Evolutionary conservation across 768 basidiomycete species (phyloP).

Genomic region (Psilocybe sp.): DNA sequence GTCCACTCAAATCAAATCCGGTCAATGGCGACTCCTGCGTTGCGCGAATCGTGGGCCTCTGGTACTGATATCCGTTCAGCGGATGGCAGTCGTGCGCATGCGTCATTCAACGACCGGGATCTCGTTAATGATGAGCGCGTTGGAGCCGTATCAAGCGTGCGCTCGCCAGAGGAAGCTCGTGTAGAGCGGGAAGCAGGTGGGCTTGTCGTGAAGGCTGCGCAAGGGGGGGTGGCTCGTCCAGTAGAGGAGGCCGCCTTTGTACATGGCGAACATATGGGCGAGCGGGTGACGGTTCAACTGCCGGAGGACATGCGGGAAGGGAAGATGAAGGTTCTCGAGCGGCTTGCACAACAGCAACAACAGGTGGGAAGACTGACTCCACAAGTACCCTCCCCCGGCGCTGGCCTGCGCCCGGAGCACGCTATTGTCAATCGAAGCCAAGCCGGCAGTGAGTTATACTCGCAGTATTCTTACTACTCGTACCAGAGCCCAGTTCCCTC

Average conservation of each 20-base stretch:
- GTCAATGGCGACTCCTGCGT: constrained; percentile 20
- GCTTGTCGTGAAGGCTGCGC: constrained; percentile 41
- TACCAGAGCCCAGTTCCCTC: constrained; percentile 45
- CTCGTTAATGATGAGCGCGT: too few species aligned
- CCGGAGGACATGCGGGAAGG: constrained; percentile 38
- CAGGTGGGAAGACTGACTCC: background rate
- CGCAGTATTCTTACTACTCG: constrained; percentile 66
- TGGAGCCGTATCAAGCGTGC: too few species aligned
- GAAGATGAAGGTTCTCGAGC: constrained; percentile 52
- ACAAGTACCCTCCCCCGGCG: background rate
- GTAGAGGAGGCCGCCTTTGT: constrained; percentile 37
- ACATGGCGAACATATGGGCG: constrained; percentile 44
- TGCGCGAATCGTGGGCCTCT: constrained; percentile 42
- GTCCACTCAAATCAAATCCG: constrained; percentile 33
- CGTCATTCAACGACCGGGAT: too few species aligned
- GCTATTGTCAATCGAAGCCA: background rate
- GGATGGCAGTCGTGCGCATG: too few species aligned
- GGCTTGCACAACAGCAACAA: constrained; percentile 44
- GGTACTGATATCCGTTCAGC: too few species aligned
- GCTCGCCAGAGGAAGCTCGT: background rate
- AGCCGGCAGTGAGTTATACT: constrained; percentile 41
- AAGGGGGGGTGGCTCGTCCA: constrained; percentile 65
- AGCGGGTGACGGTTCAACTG: constrained; percentile 37
- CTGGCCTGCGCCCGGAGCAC: background rate
- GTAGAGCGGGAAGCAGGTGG: constrained; percentile 24